phyloP scores from a whole-genome alignment of 148 eudicot species.

The Bassia scoparia region DNA sequence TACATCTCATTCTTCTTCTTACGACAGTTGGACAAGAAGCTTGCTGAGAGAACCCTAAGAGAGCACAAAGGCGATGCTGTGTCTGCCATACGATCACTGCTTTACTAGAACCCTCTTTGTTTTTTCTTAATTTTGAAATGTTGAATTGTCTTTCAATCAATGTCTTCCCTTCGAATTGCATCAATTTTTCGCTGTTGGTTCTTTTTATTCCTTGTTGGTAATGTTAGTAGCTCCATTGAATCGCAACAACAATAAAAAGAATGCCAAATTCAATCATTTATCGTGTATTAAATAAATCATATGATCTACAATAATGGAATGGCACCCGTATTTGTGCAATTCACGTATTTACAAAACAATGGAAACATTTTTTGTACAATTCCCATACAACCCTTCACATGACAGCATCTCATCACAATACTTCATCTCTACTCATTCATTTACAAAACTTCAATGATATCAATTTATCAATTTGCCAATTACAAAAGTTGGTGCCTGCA shows the following conservation, averaged over 20 bases:
- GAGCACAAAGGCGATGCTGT: conserved; percentile 98
- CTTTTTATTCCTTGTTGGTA: not conserved
- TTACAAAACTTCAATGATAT: conserved; percentile 9
- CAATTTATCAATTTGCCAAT: not conserved
- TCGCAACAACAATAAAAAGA: not conserved
- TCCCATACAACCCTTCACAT: conserved; percentile 12
- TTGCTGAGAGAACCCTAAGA: conserved; percentile 88
- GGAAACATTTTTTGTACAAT: conserved; percentile 12
- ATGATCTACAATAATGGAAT: conserved; percentile 6
- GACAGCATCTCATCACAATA: not conserved
- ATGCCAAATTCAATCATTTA: not conserved
- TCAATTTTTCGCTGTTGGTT: not conserved
- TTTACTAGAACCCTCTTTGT: conserved; percentile 29
- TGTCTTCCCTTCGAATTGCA: too few relatives aligned
- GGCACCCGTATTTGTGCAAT: conserved; percentile 7
- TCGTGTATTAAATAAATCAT: not conserved
- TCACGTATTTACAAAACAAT: conserved; percentile 19
- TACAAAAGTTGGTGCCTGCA: not conserved
- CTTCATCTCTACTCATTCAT: conserved; percentile 1
- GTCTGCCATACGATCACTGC: conserved; percentile 69
- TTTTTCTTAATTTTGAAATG: too few relatives aligned
- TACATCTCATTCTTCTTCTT: not conserved
- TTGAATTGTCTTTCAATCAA: too few relatives aligned
- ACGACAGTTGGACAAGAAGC: conserved; percentile 82
- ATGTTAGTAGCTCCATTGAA: too few relatives aligned